Conservation (phyloP, 169 alveolate species). For the Eimeria brunetti region DNA sequence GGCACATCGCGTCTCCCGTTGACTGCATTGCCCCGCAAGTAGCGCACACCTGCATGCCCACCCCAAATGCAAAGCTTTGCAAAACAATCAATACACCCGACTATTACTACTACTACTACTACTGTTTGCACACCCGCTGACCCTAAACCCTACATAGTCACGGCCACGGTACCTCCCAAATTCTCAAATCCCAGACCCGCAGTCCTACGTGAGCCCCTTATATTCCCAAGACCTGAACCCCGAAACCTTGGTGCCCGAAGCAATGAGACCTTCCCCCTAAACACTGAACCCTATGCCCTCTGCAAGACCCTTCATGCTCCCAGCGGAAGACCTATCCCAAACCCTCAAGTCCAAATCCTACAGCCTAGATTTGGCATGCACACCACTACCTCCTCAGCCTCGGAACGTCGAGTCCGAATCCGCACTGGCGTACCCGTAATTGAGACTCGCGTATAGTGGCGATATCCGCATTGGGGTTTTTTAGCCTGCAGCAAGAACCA, state of each 20-base stretch:
- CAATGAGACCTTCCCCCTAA: neutral
- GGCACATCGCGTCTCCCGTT: slow-evolving; percentile 83
- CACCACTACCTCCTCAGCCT: neutral
- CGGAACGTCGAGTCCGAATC: slow-evolving; percentile 47
- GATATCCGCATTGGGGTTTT: slow-evolving; percentile 76
- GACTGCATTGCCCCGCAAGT: slow-evolving; percentile 87
- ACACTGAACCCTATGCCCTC: neutral
- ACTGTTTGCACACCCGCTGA: neutral
- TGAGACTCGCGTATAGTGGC: slow-evolving; percentile 76
- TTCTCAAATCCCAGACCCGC: slow-evolving; percentile 9
- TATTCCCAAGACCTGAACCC: no score
- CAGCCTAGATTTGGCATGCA: neutral
- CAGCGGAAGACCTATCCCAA: neutral
- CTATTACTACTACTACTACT: no score
- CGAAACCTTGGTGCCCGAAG: neutral
- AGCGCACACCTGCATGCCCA: slow-evolving; percentile 83
- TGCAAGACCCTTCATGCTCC: neutral
- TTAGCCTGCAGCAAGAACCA: slow-evolving; percentile 34
- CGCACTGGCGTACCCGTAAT: slow-evolving; percentile 50
- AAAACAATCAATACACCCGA: neutral
- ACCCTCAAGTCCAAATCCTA: slow-evolving; percentile 7
- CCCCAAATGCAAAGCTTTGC: slow-evolving; percentile 18
- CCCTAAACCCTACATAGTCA: neutral
- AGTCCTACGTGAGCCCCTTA: no score
- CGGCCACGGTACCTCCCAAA: neutral